Conservation (phyloP, 768 basidiomycete species). For the Boletus vermiculosoides region DNA sequence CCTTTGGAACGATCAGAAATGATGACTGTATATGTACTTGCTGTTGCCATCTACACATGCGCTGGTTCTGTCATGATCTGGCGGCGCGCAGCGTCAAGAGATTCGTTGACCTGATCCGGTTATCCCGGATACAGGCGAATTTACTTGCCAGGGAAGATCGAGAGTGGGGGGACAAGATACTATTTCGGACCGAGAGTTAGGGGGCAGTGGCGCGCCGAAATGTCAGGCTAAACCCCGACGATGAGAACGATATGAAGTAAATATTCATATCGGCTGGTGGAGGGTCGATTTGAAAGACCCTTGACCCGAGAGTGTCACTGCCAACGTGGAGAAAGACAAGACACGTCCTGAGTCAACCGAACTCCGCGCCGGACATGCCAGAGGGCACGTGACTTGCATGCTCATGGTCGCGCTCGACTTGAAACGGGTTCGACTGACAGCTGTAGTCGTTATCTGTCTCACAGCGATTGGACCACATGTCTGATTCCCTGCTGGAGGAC, state of each 20-base stretch:
- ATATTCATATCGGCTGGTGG: background rate
- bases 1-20: background rate
- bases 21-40: background rate
- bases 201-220: background rate
- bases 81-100: background rate
- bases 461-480: background rate
- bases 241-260: background rate
- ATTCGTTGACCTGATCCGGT: conserved; percentile 10
- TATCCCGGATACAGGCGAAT: background rate
- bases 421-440: background rate
- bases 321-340: background rate
- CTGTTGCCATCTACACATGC: conserved; percentile 1
- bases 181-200: background rate
- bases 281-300: background rate
- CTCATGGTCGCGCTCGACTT: background rate
- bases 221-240: background rate
- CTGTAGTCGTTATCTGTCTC: no score
- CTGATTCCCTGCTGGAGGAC: background rate
- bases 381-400: conserved; percentile 10
- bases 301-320: background rate
- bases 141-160: background rate
- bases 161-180: background rate
- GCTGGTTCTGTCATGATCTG: background rate
- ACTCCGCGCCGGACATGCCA: background rate
- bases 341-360: no score